A percentile compares a stretch with the other conserved stretches of the same genome.
Evolutionary conservation across 192 early-diverging fungal genomes (phyloP).

Genomic region (Helicostylum pulchrum): DNA sequence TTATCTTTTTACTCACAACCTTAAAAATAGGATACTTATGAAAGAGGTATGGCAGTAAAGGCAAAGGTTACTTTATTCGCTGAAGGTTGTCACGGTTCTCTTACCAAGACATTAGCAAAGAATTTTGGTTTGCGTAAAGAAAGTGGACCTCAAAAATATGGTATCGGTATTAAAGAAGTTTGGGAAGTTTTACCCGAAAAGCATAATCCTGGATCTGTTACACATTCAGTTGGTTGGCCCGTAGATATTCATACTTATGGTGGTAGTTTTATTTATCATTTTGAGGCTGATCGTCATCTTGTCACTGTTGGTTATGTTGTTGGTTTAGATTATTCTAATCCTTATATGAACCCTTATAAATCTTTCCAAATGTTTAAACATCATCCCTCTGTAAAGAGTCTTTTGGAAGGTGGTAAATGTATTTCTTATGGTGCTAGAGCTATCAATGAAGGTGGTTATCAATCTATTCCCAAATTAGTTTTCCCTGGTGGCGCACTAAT

Average conservation of each 20-base stretch:
- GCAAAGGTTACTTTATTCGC: constrained; percentile 95
- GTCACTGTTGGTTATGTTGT: constrained; percentile 87
- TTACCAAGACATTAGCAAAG: constrained; percentile 85
- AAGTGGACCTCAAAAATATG: constrained; percentile 88
- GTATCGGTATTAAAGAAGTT: constrained; percentile 95
- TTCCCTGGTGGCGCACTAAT: constrained; percentile 96
- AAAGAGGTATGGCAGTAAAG: constrained; percentile 92
- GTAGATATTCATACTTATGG: constrained; percentile 89
- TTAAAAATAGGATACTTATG: constrained; percentile 69
- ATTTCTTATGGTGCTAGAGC: constrained; percentile 94
- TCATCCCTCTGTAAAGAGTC: constrained; percentile 79
- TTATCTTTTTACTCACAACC: neutral
- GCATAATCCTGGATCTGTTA: constrained; percentile 75
- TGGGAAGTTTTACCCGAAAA: constrained; percentile 92
- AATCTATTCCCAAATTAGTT: constrained; percentile 91
- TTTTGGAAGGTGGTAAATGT: constrained; percentile 87
- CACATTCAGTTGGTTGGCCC: constrained; percentile 92
- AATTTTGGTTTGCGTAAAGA: constrained; percentile 90
- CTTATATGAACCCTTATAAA: constrained; percentile 92
- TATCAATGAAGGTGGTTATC: constrained; percentile 93
- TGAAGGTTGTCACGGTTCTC: constrained; percentile 96
- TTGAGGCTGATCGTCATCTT: constrained; percentile 74
- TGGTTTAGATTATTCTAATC: constrained; percentile 93
- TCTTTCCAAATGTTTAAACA: constrained; percentile 94
- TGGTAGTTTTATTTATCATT: constrained; percentile 94